These are phyloP conservation scores for Medicago ruthenica DNA, from an alignment of 306 rosid species.

Conservation along the genomic window DNA sequence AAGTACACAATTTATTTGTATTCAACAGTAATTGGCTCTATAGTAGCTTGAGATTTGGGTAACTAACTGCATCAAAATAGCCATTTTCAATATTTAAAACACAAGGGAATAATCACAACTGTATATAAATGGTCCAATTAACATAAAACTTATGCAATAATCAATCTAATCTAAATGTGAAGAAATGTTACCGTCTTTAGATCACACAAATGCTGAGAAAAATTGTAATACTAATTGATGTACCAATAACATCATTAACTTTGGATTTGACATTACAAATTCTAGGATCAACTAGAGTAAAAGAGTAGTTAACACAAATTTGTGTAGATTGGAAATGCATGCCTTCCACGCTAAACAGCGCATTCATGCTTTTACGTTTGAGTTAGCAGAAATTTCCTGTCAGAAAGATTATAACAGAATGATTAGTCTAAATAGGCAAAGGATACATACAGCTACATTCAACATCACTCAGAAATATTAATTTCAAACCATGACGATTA, in stretches of 20 bases:
- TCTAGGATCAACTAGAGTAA: not conserved
- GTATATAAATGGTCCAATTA: not conserved
- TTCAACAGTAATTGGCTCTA: not conserved
- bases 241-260: slow-evolving; percentile 12
- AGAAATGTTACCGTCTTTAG: not conserved
- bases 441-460: not conserved
- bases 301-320: not conserved
- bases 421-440: slow-evolving; percentile 25
- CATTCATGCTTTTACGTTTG: slow-evolving; percentile 37
- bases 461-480: not conserved
- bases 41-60: not conserved
- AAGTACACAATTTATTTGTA: not conserved
- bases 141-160: not conserved
- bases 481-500: not conserved
- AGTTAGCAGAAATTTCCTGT: slow-evolving; percentile 48
- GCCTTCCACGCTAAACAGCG: slow-evolving; percentile 35
- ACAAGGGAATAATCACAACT: not conserved
- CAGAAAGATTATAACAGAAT: slow-evolving; percentile 34
- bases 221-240: not conserved
- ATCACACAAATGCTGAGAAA: not conserved
- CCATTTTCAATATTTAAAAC: slow-evolving; percentile 3
- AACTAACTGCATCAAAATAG: not conserved
- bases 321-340: slow-evolving; percentile 30
- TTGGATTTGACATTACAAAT: not conserved
- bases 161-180: not conserved